Conservation (phyloP, 2,329 filamentous ascomycete genomes). For the Coniochaeta sp. region DNA sequence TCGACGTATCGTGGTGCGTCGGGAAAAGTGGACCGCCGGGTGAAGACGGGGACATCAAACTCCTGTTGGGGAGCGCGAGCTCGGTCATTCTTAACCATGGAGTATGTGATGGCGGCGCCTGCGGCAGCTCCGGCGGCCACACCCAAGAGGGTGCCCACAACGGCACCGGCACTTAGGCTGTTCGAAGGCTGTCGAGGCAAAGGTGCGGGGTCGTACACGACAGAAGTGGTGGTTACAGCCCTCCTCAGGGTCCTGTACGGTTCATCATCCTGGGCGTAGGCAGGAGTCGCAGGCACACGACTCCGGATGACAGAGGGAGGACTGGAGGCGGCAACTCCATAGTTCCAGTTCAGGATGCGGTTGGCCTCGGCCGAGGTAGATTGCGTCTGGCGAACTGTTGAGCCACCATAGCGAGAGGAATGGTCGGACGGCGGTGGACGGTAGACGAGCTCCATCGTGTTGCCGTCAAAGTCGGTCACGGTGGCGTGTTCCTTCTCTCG, state of each 20-base stretch:
- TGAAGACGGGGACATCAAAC: conserved; percentile 30
- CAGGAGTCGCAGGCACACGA: conserved; percentile 5
- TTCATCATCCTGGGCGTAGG: conserved; percentile 10
- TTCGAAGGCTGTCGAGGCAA: conserved; percentile 28
- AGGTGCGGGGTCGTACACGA: conserved; percentile 16
- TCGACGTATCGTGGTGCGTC: conserved; percentile 30
- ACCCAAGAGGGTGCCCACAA: conserved; percentile 65
- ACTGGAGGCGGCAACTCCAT: conserved; percentile 30
- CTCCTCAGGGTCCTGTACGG: conserved; percentile 23
- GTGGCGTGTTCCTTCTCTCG: conserved; percentile 35
- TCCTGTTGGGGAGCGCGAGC: conserved; percentile 31
- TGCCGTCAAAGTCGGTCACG: conserved; percentile 75
- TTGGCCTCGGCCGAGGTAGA: conserved; percentile 31
- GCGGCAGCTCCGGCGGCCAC: conserved; percentile 58
- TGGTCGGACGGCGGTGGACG: conserved; percentile 29
- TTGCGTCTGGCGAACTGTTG: conserved; percentile 25
- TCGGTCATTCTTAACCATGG: conserved; percentile 56
- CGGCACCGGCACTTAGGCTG: conserved; percentile 50
- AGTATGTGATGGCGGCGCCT: conserved; percentile 68
- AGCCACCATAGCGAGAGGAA: conserved; percentile 24
- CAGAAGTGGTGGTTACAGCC: conserved; percentile 25
- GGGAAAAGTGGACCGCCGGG: conserved; percentile 39
- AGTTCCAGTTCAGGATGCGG: conserved; percentile 43
- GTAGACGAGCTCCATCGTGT: conserved; percentile 74
- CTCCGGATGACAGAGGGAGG: conserved; percentile 14